Base-by-base conservation (phyloP, 352 stramenopile genomes). In the Hyphochytrium catenoides region DNA sequence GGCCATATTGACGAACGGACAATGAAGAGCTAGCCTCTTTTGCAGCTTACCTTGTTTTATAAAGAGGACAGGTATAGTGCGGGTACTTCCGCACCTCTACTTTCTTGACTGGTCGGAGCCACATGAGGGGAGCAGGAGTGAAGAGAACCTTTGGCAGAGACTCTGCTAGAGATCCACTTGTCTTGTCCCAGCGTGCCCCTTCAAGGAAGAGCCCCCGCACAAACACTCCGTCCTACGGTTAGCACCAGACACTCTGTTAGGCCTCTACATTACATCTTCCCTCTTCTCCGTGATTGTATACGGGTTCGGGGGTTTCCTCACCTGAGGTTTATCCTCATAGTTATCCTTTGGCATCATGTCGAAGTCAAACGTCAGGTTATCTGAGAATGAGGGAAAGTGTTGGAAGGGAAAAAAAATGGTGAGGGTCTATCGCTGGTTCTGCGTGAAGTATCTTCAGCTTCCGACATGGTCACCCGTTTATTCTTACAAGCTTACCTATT, bases 61-160 rank as follows among this genome's bases (percentile, higher is more conserved):
- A 94, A n/a, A 94, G 69, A 16, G 78, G 81, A 37, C 78, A 93
- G 21, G 62, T 62, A 54, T 94, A 94, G 17, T 56, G 58, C 16
- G 44, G 55, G 30, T 50, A 43, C 21, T 62, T 52, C 12, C 50
- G 65, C 56, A 78, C 71, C 36, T 82, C 62, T 14, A 34, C 60
- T 38, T 76, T 84, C 44, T 75, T 77, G 5, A 71, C 55, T 0
- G 67, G 62, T 5, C 57, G 57, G 43, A 89, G 86, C 9, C 76
- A 59, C 34, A 92, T 65, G 38, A 82, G 65, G 0, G 75, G 77
- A 0, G 54, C 72, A 21, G 57, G 15, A 3, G 66, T 78, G 44
- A 88, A 91, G 18, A 92, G 50, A 26, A 87, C 66, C 26, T 91
- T 90, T 12, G 76, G 61, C 1, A 78, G 54, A 6, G 61, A 79